Base-by-base conservation (phyloP, 768 basidiomycete species). In the Imleria badia region DNA sequence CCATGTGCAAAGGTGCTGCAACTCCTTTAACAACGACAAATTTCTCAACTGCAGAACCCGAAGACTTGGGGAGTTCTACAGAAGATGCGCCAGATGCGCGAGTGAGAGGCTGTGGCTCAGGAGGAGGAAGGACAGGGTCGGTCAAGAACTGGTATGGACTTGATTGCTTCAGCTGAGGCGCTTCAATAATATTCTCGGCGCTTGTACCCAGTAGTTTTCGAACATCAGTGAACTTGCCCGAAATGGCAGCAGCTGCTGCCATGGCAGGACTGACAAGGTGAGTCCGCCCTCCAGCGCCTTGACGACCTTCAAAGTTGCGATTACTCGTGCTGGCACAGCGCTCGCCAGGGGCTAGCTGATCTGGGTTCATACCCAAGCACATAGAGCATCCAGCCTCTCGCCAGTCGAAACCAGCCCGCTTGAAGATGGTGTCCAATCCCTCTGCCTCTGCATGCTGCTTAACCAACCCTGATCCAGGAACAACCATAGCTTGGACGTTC, bases 291-390 rank as follows among this genome's bases (percentile, higher is more conserved):
- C 91, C 92, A 38, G 91, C 82, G 2, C 93, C 82, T 78, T 94
- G 81, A 70, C 93, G 85, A 47, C 91, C 92, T 73, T 95, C 91
- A 60, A 96, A 94, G 75, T 96, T 95, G 54, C 93, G 84, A 74
- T 95, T 94, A 63, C 90, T 92, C 35, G 93, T 95, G 61, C 90
- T 92, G 11, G 93, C 93, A 65, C 93, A 95, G 41, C 93, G 86
- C 65, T 87, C 81, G 14, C 88, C 86, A 3, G 91, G 90, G 17
- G 81, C 78, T 46, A 96, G 76, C 66, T 94, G 91, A 72, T 96
- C 93, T 13, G 92, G 90, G 72, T 96, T 96, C 93, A 96, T 96
- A 39, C 92, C 93, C 61, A 96, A 72, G 73, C 93, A 96, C 93
- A 96, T 96, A 15, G 93, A 96, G 68, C 93, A 96, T 33, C 93